phyloP scores from a whole-genome alignment of 169 alveolate genomes.

The Cyclospora cayetanensis region DNA sequence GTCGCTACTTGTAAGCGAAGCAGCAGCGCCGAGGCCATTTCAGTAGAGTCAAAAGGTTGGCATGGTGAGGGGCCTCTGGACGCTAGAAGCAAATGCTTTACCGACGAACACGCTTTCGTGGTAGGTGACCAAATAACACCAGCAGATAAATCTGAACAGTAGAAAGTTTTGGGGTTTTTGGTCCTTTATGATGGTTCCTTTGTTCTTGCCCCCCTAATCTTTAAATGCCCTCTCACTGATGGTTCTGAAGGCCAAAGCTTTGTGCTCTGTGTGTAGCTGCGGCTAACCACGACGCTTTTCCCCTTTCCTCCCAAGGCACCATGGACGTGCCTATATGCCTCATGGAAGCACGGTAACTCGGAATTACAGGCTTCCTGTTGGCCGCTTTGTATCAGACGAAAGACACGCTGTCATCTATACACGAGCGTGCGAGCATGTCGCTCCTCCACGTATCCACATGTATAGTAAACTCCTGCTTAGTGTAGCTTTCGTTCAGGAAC shows the following conservation, averaged over 20 bases:
- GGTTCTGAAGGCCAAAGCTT: too few relatives aligned
- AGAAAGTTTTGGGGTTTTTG: neutral
- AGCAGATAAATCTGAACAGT: neutral
- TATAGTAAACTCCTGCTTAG: neutral
- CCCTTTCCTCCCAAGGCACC: constrained; percentile 62
- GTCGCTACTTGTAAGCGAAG: constrained; percentile 33
- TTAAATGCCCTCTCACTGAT: too few relatives aligned
- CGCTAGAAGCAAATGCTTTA: constrained; percentile 64
- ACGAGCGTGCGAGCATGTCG: too few relatives aligned
- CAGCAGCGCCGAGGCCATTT: constrained; percentile 48
- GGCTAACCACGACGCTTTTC: constrained; percentile 59
- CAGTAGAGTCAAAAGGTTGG: constrained; percentile 54
- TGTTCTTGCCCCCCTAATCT: too few relatives aligned
- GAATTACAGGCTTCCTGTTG: neutral
- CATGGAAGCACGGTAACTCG: constrained; percentile 68
- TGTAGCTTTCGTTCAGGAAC: constrained; percentile 36
- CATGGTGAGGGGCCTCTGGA: constrained; percentile 70
- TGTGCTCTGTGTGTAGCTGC: constrained; percentile 25
- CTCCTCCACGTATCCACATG: neutral
- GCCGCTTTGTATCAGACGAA: neutral
- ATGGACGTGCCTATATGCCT: constrained; percentile 65
- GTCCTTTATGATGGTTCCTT: too few relatives aligned
- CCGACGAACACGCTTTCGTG: constrained; percentile 67
- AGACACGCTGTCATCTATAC: neutral
- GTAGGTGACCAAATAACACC: neutral